Evolutionary conservation across 2,329 filamentous ascomycete genomes (phyloP), one percentile per base, ranked within the genome.

Genomic region (Xenoacremonium recifei): DNA sequence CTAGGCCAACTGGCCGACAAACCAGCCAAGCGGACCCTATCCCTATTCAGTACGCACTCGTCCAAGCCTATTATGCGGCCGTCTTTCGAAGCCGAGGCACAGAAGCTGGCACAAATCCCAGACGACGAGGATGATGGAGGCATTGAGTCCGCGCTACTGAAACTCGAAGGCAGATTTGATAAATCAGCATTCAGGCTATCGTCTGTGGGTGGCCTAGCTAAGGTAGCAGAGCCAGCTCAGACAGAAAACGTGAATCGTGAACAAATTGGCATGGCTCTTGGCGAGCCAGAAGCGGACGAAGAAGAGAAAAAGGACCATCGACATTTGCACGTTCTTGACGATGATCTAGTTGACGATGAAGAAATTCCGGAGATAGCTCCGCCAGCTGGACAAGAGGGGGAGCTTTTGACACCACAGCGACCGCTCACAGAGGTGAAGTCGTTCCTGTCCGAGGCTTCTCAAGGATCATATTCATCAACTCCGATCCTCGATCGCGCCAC

Each of bases 111-210:
- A 3, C 84, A 87, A 41, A 88, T 97, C 19, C 89, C 92, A 0
- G 91, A 96, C 58, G 89, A 96, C 55, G 89, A 95, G 27, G 62
- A 71, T 13, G 78, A 84, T 58, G 89, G 89, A 6, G 92, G 92
- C 11, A 84, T 97, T 19, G 93, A 97, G 60, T 90, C 91, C n/a
- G 89, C 93, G 1, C 65, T 99, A 37, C 68, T 91, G 54, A 99
- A 97, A 58, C 75, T 99, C 1, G 93, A 99, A 68, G 93, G 93
- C 9, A 92, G 82, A 53, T 93, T 85, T 54, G 77, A 85, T 59
- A 82, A 76, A 53, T 79, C 65, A 53, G 48, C 62, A 1, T 61
- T 62, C 20, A 68, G 65, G 39, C 58, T 50, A 13, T 43, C 47
- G 9, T 27, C 23, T 27, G 23, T 27, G 9, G 23, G 23, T 13